Base-by-base conservation (phyloP, 768 basidiomycete genomes). In the Pleurotus giganteus region DNA sequence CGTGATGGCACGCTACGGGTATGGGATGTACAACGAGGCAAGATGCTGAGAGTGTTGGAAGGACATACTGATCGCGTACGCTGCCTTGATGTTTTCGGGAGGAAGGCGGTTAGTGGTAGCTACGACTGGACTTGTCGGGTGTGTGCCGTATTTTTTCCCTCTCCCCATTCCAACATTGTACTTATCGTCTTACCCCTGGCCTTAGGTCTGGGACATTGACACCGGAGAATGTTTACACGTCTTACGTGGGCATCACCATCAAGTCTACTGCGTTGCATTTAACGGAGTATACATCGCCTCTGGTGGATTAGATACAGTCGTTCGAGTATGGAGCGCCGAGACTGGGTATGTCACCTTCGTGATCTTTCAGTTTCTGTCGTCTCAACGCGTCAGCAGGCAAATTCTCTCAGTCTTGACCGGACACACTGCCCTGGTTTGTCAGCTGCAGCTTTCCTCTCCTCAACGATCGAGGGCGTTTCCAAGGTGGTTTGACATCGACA, bases 301-400 rank as follows among this genome's bases (percentile, higher is more conserved):
- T 4, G 95, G 94, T 4, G 88, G 88, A n/a, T 71, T 96, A 58
- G 95, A 98, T 63, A 94, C 92, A n/a, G 92, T 89, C 1, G 90
- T 97, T 3, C 77, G 94, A 3, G 82, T 98, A 0, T 98, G 96
- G 96, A 85, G 89, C 59, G 88, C 91, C 0, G 73, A 78, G 8
- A 86, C 88, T 36, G 95, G 95, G 93, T 94, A 65, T 60, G 85
- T 70, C 6, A 21, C 41, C 15, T 32, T 39, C 28, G 34, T 8
- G 39, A 19, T 12, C 26, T 41, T 24, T 45, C 28, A 17, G 27
- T 4, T 44, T 36, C 24, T 19, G 19, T 37, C 24, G 43, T 27
- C 49, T 36, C 45, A n/a, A 55, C 57, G 21, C 19, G 12, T 11
- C 5, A 17, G 19, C 19, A 41, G 39, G 15, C 15, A 13, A 41